Evolutionary conservation across 1,139 yeast genomes (phyloP).

Genomic region (Suhomyces terraborum): DNA sequence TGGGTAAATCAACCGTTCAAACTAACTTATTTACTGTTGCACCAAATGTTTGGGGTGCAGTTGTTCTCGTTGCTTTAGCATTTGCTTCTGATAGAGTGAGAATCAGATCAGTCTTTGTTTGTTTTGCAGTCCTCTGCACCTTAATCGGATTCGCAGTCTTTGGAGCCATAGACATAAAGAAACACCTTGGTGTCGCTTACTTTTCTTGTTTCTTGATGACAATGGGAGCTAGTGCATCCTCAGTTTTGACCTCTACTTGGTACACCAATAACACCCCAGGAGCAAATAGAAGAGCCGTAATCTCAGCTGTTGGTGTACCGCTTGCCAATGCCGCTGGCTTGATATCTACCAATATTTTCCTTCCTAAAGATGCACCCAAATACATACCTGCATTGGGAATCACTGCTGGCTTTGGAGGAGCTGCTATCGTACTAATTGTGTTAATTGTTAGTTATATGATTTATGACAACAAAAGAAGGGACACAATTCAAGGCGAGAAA

Average conservation of each 20-base stretch:
- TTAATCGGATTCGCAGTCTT: conserved; percentile 48
- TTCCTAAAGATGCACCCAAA: conserved; percentile 33
- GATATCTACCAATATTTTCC: conserved; percentile 34
- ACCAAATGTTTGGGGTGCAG: conserved; percentile 35
- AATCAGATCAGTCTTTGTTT: conserved; percentile 37
- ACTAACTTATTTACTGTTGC: conserved; percentile 35
- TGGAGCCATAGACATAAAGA: conserved; percentile 43
- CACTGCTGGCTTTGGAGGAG: conserved; percentile 38
- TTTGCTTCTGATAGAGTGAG: conserved; percentile 28
- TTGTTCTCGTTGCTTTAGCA: conserved; percentile 26
- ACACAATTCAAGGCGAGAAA: conserved; percentile 42
- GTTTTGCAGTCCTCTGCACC: conserved; percentile 38
- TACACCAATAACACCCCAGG: conserved; percentile 53
- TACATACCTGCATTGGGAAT: conserved; percentile 35
- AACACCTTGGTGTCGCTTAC: conserved; percentile 43
- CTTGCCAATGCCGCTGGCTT: conserved; percentile 38
- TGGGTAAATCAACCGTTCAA: conserved; percentile 32
- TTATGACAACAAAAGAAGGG: conserved; percentile 44
- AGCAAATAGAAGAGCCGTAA: conserved; percentile 36
- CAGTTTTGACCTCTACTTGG: conserved; percentile 52
- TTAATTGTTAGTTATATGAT: conserved; percentile 33
- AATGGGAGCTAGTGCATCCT: conserved; percentile 35
- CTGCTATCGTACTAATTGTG: conserved; percentile 26
- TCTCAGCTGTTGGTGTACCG: conserved; percentile 34
- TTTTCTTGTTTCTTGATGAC: conserved; percentile 39